Percentiles rank a stretch among this genome's conserved stretches.
phyloP scores from a whole-genome alignment of 148 eudicot genomes.

The Salicornia ramosissima region DNA sequence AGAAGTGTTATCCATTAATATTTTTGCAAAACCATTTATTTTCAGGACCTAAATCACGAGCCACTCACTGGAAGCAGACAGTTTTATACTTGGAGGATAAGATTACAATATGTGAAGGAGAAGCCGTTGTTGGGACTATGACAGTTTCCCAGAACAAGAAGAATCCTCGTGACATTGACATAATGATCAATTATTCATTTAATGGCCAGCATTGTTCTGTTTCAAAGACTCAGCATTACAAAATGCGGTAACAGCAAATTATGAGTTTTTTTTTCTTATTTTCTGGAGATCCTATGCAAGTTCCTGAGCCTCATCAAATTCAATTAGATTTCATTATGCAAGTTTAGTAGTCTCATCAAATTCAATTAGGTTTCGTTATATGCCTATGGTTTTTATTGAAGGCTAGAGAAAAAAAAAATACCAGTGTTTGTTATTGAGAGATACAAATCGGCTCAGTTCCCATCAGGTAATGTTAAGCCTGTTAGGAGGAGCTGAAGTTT shows the following conservation, averaged over 20 bases:
- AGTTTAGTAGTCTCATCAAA: background rate
- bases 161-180: conserved; percentile 94
- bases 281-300: background rate
- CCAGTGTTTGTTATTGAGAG: background rate
- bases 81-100: conserved; percentile 91
- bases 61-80: conserved; percentile 97
- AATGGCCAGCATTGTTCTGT: conserved; percentile 59
- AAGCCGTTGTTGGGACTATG: conserved; percentile 64
- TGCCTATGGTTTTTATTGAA: background rate
- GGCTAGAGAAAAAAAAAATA: background rate
- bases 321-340: background rate
- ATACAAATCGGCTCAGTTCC: background rate
- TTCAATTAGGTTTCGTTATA: no score
- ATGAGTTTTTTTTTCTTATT: no score
- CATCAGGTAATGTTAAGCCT: background rate
- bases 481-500: background rate
- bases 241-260: conserved; percentile 58
- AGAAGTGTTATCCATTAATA: background rate
- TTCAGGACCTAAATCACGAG: conserved; percentile 82
- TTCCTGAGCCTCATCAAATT: background rate
- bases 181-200: conserved; percentile 67
- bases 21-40: background rate
- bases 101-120: conserved; percentile 81
- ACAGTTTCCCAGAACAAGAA: conserved; percentile 83
- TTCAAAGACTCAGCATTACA: conserved; percentile 72